A percentile compares a stretch with the other conserved stretches of the same genome.
phyloP scores from a whole-genome alignment of 148 eudicot genomes.

The Rhododendron ferrugineum region DNA sequence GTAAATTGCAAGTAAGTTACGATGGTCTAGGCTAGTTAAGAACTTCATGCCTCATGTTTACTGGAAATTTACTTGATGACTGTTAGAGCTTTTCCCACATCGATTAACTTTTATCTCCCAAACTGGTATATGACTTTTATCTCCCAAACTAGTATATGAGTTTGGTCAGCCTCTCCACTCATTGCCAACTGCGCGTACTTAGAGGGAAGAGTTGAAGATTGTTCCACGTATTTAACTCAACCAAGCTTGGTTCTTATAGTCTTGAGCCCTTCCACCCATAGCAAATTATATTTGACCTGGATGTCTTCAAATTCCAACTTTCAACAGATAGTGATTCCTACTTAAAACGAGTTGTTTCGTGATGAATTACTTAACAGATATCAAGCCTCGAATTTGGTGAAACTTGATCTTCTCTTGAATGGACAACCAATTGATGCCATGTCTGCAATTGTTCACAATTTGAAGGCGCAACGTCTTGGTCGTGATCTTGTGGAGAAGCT shows the following conservation, averaged over 20 bases:
- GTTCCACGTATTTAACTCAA: background rate
- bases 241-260: background rate
- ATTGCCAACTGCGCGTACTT: background rate
- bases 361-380: constrained; percentile 42
- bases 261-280: background rate
- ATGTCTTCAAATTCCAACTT: background rate
- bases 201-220: background rate
- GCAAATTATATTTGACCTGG: background rate
- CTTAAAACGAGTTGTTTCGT: background rate
- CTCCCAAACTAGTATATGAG: background rate
- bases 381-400: constrained; percentile 80
- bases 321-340: background rate
- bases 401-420: constrained; percentile 85
- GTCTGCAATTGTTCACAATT: constrained; percentile 87
- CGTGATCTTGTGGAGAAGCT: constrained; percentile 86
- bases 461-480: constrained; percentile 91
- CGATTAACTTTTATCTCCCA: background rate
- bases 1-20: background rate
- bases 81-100: background rate
- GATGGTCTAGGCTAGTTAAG: background rate
- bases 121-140: background rate
- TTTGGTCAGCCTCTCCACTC: background rate
- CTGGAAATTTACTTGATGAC: background rate
- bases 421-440: constrained; percentile 98
- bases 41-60: background rate